Conservation (phyloP, 2,329 filamentous ascomycete species). For the Stenocarpella maydis region DNA sequence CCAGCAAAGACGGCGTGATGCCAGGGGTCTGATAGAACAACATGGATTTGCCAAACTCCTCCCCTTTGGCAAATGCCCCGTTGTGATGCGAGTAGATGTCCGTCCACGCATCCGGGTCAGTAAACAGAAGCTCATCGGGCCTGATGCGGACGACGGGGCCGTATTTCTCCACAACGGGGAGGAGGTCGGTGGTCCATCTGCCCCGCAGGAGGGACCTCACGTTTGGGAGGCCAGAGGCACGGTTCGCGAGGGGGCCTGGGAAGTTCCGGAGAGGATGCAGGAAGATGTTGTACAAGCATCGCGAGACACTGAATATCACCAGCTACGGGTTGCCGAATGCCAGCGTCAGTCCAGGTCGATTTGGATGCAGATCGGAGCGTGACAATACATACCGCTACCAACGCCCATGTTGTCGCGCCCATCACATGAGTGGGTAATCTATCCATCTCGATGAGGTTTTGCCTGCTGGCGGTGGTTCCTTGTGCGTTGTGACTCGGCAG, state of each 20-base stretch:
- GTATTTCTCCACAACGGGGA: constrained; percentile 32
- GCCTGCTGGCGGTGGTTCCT: not conserved
- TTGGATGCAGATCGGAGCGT: not conserved
- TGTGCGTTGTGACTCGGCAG: no score
- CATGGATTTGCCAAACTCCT: constrained; percentile 35
- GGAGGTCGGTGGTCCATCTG: constrained; percentile 11
- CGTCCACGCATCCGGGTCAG: constrained; percentile 31
- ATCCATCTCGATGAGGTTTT: not conserved
- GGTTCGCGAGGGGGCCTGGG: constrained; percentile 29
- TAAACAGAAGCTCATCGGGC: constrained; percentile 32
- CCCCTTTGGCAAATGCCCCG: constrained; percentile 19
- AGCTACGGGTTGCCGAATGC: not conserved
- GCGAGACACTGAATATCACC: not conserved
- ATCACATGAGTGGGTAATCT: not conserved
- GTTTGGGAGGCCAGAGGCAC: constrained; percentile 22
- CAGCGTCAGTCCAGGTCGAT: not conserved
- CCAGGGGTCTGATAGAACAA: constrained; percentile 30
- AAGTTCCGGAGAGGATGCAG: constrained; percentile 33
- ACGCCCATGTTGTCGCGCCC: constrained; percentile 15
- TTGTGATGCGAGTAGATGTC: constrained; percentile 36
- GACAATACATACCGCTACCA: constrained; percentile 16
- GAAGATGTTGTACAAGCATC: constrained; percentile 33
- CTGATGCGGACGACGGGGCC: constrained; percentile 37
- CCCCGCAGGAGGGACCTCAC: constrained; percentile 13
- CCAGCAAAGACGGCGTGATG: constrained; percentile 28